Conservation (phyloP, 2,329 filamentous ascomycete genomes). For the Ophiostoma perfectum region DNA sequence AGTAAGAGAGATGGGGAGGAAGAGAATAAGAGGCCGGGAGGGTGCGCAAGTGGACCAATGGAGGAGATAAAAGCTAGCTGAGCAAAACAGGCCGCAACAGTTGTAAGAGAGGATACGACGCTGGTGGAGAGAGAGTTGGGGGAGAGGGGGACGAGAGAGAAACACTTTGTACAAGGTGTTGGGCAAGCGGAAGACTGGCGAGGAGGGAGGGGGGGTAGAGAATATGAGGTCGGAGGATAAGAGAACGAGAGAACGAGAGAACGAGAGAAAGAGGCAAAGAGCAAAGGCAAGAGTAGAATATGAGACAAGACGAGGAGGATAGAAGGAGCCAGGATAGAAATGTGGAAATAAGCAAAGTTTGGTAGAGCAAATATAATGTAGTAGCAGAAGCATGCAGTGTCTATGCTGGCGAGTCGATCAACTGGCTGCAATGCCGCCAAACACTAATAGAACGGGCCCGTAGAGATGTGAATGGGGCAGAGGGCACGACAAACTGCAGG, state of each 20-base stretch:
- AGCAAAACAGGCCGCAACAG: background rate
- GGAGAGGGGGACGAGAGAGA: background rate
- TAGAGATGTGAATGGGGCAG: background rate
- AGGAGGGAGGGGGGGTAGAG: background rate
- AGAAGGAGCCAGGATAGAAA: background rate
- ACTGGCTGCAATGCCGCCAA: conserved; percentile 11
- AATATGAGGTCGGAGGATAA: background rate
- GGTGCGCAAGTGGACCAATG: conserved; percentile 5
- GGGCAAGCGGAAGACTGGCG: background rate
- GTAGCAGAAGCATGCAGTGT: conserved; percentile 9
- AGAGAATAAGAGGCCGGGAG: background rate
- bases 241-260: background rate
- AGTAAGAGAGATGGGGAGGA: background rate
- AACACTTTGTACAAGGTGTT: background rate
- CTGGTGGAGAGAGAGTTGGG: background rate
- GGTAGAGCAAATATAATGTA: conserved; percentile 15
- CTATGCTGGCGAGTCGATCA: conserved; percentile 5
- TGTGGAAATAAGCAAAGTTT: conserved; percentile 9
- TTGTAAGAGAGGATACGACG: background rate
- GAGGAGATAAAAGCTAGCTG: background rate
- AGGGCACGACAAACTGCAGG: too few relatives aligned
- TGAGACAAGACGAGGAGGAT: background rate
- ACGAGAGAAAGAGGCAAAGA: background rate
- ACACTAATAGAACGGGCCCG: background rate
- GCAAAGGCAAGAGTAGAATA: background rate